Evolutionary conservation across 208 protist genomes (phyloP).

Genomic region (Leishmania tropica): DNA sequence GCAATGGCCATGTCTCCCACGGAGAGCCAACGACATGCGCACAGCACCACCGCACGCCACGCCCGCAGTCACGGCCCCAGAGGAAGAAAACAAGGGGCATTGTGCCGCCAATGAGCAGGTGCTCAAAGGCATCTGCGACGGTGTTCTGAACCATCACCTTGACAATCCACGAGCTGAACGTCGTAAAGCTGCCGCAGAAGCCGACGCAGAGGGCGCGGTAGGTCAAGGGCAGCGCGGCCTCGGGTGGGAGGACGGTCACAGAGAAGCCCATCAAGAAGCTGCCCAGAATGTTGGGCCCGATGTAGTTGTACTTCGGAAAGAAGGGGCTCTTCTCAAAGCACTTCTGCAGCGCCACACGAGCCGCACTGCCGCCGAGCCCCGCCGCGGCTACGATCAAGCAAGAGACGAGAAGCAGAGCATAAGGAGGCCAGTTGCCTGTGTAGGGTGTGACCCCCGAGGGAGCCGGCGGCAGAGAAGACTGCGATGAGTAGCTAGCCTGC

Average conservation of each 20-base stretch:
- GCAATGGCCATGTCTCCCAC: conserved; percentile 22
- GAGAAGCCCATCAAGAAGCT: conserved; percentile 52
- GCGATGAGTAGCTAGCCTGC: not conserved
- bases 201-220: conserved; percentile 44
- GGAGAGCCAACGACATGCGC: not conserved
- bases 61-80: conserved; percentile 40
- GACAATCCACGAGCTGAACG: conserved; percentile 64
- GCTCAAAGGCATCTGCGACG: conserved; percentile 35
- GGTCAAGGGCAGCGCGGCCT: conserved; percentile 33
- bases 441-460: conserved; percentile 1
- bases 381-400: conserved; percentile 43
- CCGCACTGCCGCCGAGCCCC: conserved; percentile 57
- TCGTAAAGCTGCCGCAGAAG: conserved; percentile 66
- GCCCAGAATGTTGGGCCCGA: conserved; percentile 49
- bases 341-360: conserved; percentile 37
- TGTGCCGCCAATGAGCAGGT: conserved; percentile 55
- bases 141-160: conserved; percentile 35
- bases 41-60: conserved; percentile 16
- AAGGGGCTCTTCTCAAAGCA: conserved; percentile 25
- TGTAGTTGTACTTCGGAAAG: conserved; percentile 46
- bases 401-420: conserved; percentile 26
- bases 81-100: conserved; percentile 60
- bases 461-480: not conserved
- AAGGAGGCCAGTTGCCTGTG: conserved; percentile 12
- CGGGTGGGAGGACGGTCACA: conserved; percentile 20